These are phyloP conservation scores for Anacardium occidentale DNA, from an alignment of 345 rosid species.

Conservation along the genomic window DNA sequence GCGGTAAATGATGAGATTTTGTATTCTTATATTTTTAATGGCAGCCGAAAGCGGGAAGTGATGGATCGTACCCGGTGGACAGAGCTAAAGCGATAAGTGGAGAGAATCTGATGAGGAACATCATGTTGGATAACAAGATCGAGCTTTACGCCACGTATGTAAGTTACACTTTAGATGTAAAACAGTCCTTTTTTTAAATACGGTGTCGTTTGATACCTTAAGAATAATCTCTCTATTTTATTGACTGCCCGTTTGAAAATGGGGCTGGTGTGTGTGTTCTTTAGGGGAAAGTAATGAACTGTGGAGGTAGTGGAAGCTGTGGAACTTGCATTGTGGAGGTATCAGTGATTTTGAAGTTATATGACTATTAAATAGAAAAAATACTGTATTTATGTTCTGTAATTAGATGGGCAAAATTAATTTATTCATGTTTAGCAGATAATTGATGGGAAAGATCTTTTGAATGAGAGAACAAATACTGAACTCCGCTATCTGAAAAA, in stretches of 20 bases:
- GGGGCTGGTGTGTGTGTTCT: not conserved
- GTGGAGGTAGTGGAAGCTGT: constrained; percentile 95
- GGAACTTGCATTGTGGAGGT: constrained; percentile 97
- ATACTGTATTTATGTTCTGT: not conserved
- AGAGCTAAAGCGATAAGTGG: constrained; percentile 69
- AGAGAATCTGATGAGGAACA: constrained; percentile 71
- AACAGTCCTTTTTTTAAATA: not conserved
- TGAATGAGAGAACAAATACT: constrained; percentile 72
- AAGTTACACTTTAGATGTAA: constrained; percentile 23
- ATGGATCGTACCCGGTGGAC: constrained; percentile 63
- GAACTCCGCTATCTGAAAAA: constrained; percentile 67
- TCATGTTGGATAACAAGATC: constrained; percentile 75
- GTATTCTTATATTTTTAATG: constrained; percentile 6
- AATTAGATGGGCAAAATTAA: not conserved
- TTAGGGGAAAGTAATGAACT: constrained; percentile 91
- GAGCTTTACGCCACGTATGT: constrained; percentile 88
- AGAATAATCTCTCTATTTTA: not conserved
- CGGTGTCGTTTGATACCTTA: not conserved
- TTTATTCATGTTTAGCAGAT: constrained; percentile 44
- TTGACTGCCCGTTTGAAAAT: not conserved
- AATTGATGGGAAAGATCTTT: constrained; percentile 64
- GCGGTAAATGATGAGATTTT: not conserved
- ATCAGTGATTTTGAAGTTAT: not conserved
- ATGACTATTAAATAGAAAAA: not conserved
- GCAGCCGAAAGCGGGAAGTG: constrained; percentile 67